Base-by-base conservation (phyloP, 352 stramenopile genomes). In the Pythium phragmiticola region DNA sequence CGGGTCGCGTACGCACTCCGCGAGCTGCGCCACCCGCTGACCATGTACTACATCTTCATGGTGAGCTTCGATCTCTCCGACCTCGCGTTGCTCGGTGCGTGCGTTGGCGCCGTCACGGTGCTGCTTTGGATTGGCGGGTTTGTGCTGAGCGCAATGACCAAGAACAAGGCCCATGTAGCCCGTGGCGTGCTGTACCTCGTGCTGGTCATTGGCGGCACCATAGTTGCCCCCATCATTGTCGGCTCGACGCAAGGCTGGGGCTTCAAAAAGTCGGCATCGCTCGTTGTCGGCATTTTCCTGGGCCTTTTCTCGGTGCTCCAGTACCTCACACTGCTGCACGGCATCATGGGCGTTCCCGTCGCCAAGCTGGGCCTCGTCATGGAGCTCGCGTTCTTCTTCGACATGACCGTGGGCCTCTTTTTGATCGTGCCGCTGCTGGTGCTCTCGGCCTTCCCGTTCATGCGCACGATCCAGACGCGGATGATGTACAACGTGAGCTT, bases 401-500 rank as follows among this genome's bases (percentile, higher is more conserved):
- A 96, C 56, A 87, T 92, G 70, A 69, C 93, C 1, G 79, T 94
- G 9, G 87, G 87, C 2, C 34, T 92, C 21, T 91, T 94, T 57
- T 55, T 94, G 21, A 75, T 88, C 16, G 14, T 94, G 1, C 84
- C 86, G 23, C 74, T 96, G 17, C 48, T 94, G 43, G 45, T 94
- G 19, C 36, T 96, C 5, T 94, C 85, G 46, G 84, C 82, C 19
- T 85, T 96, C 60, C 87, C 85, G 21, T 96, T 94, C 65, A 94
- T 96, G 85, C 84, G 81, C 41, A 94, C 86, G 9, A 90, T 94
- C 56, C 87, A 96, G 56, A 94, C 87, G 41, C 85, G 87, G 34
- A 96, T 96, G 85, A 96, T 96, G 87, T 96, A 96, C 70, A 96
- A 96, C 58, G 86, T 87, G 19, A 85, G 87, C 43, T 96, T 96